Base-by-base conservation (phyloP, 306 rosid species). In the Vigna nakashimae region DNA sequence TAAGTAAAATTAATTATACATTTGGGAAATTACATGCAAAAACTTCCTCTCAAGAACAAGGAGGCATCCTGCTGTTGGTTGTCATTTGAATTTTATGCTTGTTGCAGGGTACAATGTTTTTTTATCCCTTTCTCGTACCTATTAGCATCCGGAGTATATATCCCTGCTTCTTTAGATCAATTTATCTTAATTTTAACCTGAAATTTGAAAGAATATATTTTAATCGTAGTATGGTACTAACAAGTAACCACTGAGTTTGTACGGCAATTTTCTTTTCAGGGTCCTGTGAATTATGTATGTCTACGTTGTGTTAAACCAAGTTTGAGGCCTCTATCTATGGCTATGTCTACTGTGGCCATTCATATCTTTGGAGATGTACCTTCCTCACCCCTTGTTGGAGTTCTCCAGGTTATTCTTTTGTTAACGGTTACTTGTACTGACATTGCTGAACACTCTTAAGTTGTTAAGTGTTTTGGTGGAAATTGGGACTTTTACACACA, bases 351-450 rank as follows among this genome's bases (percentile, higher is more conserved):
- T 2, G 94, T 94, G 56, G 79, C 94, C 32, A 92, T 90, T 78
- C 98, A 94, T 83, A n/a, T 94, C 77, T 86, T 91, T 7, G 97
- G 97, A 58, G 97, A 94, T 77, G 96, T 94, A 18, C 98, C 97
- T 38, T 92, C 98, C 53, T 83, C 97, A 8, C 98, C 97, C 50
- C 93, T 94, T 67, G 91, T 92, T 80, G 98, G 97, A 82, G 73
- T 90, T 85, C 87, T 94, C 76, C 88, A 87, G 94, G 98, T 93
- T 22, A 38, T 76, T 64, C 26, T 36, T 76, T 52, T 46, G 60
- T 22, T 46, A 59, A 34, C 1, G 28, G 11, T 45, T 62, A 69
- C n/a, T 30, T 50, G 28, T 12, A 71, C 28, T 30, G 36, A 15
- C 74, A 69, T 22, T 70, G 17, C 49, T 11, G 13, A 43, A n/a